A percentile compares a stretch with the other conserved stretches of the same genome.
Evolutionary conservation across 306 rosid species (phyloP).

Genomic region (Gastrolobium bilobum): DNA sequence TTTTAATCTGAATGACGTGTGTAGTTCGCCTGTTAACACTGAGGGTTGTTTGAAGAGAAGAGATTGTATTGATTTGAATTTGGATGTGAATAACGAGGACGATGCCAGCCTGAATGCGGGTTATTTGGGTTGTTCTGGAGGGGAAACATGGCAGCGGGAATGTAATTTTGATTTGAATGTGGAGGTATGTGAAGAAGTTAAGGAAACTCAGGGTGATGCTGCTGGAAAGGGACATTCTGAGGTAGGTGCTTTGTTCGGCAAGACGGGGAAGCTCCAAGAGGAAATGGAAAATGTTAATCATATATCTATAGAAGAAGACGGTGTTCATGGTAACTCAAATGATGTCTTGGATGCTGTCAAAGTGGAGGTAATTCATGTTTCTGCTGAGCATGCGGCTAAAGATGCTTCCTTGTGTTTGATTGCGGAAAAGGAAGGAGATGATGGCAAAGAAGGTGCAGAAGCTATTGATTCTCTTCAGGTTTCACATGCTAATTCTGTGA

Average conservation of each 20-base stretch:
- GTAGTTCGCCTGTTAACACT: constrained; percentile 34
- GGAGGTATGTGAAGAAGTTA: constrained; percentile 72
- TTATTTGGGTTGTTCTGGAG: constrained; percentile 44
- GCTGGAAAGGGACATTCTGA: constrained; percentile 52
- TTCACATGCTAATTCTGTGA: constrained; percentile 45
- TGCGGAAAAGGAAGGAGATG: constrained; percentile 52
- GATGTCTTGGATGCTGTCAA: constrained; percentile 46
- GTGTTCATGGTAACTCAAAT: constrained; percentile 47
- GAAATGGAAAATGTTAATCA: constrained; percentile 42
- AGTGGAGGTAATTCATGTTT: constrained; percentile 39
- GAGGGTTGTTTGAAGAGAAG: constrained; percentile 51
- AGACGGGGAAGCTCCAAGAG: constrained; percentile 45
- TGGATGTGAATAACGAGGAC: constrained; percentile 69
- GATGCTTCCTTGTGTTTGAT: constrained; percentile 48
- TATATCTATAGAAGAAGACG: constrained; percentile 48
- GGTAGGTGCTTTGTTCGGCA: constrained; percentile 47
- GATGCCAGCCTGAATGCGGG: constrained; percentile 51
- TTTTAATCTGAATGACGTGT: constrained; percentile 61
- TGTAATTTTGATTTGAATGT: constrained; percentile 85
- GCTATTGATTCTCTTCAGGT: constrained; percentile 46
- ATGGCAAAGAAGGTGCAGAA: constrained; percentile 51
- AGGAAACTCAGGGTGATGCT: constrained; percentile 55
- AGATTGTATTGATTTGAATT: constrained; percentile 83
- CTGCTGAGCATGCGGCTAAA: constrained; percentile 29
- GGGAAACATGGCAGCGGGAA: constrained; percentile 56